A percentile compares a stretch with the other conserved stretches of the same genome.
Conservation (phyloP, 2,329 filamentous ascomycete species). For the Ascochyta lentis region DNA sequence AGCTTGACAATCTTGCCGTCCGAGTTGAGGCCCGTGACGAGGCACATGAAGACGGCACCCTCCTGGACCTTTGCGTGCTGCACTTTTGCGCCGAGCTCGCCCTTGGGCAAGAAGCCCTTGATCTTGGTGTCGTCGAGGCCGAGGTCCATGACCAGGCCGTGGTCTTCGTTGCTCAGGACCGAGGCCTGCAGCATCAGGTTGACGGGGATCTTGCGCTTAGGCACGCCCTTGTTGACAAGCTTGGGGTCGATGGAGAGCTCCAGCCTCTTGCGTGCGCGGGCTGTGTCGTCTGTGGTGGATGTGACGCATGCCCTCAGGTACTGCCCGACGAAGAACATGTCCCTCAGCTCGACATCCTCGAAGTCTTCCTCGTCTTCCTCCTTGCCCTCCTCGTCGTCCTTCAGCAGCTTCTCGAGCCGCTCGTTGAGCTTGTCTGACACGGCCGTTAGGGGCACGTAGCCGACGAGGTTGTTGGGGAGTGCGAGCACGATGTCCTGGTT, state of each 20-base stretch:
- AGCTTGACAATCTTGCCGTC: constrained; percentile 88
- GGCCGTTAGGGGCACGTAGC: constrained; percentile 90
- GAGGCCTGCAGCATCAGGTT: constrained; percentile 86
- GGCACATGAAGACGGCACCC: constrained; percentile 83
- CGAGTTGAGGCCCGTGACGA: constrained; percentile 75
- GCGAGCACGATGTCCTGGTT: constrained; percentile 79
- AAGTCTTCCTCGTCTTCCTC: constrained; percentile 56
- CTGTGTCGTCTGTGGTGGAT: constrained; percentile 74
- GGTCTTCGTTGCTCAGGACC: constrained; percentile 91
- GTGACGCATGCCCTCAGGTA: constrained; percentile 85
- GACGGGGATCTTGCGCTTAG: constrained; percentile 73
- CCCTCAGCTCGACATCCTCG: constrained; percentile 72
- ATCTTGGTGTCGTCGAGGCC: constrained; percentile 72
- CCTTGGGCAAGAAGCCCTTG: constrained; percentile 84
- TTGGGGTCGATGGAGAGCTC: constrained; percentile 84
- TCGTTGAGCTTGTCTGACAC: constrained; percentile 81
- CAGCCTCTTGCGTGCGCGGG: constrained; percentile 78
- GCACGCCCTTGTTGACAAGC: constrained; percentile 77
- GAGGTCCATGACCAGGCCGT: constrained; percentile 92
- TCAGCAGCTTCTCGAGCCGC: constrained; percentile 72
- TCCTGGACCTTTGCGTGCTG: constrained; percentile 75
- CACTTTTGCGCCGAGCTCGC: constrained; percentile 74
- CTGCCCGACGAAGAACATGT: constrained; percentile 82
- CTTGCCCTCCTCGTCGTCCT: constrained; percentile 66
- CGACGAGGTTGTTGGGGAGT: constrained; percentile 90